Evolutionary conservation across 441 rosid genomes (phyloP).

Genomic region (Erodium moschatum): DNA sequence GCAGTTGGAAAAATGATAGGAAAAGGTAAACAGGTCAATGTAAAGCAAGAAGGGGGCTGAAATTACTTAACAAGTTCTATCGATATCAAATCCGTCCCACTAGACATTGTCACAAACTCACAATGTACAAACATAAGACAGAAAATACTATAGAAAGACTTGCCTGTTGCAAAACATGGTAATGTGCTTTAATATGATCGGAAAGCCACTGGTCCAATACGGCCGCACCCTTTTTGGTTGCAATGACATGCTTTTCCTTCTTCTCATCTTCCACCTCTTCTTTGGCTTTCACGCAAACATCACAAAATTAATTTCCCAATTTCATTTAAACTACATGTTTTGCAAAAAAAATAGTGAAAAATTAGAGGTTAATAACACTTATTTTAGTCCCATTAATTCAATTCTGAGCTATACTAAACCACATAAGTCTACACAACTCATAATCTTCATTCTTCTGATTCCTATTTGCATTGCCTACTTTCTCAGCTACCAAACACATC

Average conservation of each 20-base stretch:
- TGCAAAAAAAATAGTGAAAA: neutral
- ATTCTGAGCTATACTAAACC: neutral
- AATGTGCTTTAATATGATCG: constrained; percentile 51
- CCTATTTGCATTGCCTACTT: neutral
- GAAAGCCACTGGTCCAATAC: constrained; percentile 68
- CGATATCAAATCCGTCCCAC: neutral
- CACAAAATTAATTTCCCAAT: constrained; percentile 10
- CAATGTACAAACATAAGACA: neutral
- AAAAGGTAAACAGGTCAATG: neutral
- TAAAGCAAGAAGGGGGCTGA: neutral
- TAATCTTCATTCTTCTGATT: neutral
- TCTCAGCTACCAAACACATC: neutral
- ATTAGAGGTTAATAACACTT: neutral
- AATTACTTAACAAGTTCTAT: neutral
- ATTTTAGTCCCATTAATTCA: neutral
- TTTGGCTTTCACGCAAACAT: constrained; percentile 23
- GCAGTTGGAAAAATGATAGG: constrained; percentile 20
- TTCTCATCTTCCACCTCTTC: constrained; percentile 28
- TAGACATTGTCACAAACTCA: neutral
- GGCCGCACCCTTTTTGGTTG: constrained; percentile 60
- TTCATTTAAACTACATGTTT: neutral
- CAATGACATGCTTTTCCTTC: constrained; percentile 51
- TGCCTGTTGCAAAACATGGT: constrained; percentile 59
- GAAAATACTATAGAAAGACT: constrained; percentile 14
- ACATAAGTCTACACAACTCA: neutral